Percentiles rank a stretch among this genome's conserved stretches.
These are phyloP conservation scores for Solanum virginianum DNA, from an alignment of 257 asterid genomes.

Conservation along the genomic window DNA sequence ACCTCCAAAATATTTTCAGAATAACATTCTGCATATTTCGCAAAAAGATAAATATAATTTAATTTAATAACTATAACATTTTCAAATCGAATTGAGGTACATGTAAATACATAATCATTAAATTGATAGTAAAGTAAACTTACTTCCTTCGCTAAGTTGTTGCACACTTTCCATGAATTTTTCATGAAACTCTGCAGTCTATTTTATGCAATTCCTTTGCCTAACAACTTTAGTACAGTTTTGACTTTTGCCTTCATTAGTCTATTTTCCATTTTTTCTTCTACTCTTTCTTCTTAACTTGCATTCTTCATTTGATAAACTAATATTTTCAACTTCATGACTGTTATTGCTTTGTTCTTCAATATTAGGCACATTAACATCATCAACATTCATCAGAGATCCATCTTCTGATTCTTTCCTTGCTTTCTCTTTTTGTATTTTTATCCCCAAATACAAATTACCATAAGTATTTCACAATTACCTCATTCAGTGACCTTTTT, in stretches of 20 bases:
- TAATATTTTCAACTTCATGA: no score
- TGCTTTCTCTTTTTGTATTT: not conserved
- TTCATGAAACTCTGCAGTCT: conserved; percentile 11
- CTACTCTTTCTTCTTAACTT: not conserved
- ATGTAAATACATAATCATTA: not conserved
- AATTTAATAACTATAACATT: not conserved
- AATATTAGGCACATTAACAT: no score
- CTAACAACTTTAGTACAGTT: not conserved
- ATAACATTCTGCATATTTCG: conserved; percentile 5
- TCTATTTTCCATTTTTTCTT: not conserved
- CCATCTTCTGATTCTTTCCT: not conserved
- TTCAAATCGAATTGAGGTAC: not conserved
- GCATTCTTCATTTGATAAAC: no score
- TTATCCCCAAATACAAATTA: not conserved
- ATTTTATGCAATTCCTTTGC: not conserved
- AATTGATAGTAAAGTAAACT: not conserved
- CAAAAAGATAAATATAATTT: not conserved
- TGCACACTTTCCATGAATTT: conserved; percentile 7
- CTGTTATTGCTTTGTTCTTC: no score
- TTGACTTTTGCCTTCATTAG: not conserved
- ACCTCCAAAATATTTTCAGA: conserved; percentile 8
- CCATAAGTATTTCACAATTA: not conserved
- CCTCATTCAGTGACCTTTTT: not conserved
- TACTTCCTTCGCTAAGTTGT: conserved; percentile 24
- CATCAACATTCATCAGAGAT: not conserved